Conservation (phyloP, 2,329 filamentous ascomycete species). For the Phaeoacremonium minimum region DNA sequence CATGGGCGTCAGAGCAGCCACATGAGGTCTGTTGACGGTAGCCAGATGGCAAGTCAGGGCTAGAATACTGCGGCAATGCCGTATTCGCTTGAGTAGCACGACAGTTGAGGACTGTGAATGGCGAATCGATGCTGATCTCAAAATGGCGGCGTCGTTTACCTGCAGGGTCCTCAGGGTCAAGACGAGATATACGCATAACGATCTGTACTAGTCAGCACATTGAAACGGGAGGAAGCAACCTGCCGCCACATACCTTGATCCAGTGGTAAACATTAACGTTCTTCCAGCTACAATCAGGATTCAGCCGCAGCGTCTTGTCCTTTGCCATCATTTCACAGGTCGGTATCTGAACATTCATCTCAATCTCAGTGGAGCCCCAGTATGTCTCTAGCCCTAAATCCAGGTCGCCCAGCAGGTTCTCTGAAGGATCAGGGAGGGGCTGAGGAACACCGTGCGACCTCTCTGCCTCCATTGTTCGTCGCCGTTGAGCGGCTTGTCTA, state of each 20-base stretch:
- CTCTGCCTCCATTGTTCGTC: conserved; percentile 51
- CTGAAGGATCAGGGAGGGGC: conserved; percentile 46
- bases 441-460: conserved; percentile 31
- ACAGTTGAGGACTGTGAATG: conserved; percentile 89
- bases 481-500: conserved; percentile 37
- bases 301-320: conserved; percentile 60
- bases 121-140: conserved; percentile 94
- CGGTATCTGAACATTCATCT: conserved; percentile 88
- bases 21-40: conserved; percentile 43
- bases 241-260: conserved; percentile 88
- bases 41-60: conserved; percentile 45
- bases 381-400: conserved; percentile 65
- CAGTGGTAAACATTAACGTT: conserved; percentile 93
- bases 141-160: conserved; percentile 78
- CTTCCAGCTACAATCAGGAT: conserved; percentile 90
- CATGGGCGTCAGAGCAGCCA: conserved; percentile 48
- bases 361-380: conserved; percentile 87
- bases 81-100: conserved; percentile 90
- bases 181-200: conserved; percentile 84
- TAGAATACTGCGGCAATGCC: conserved; percentile 72
- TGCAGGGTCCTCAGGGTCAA: conserved; percentile 71
- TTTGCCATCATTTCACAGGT: conserved; percentile 83
- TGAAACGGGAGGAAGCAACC: no score
- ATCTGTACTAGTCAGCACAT: no score
- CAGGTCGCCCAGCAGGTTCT: conserved; percentile 78